Base-by-base conservation (phyloP, 305 asterid genomes). In the Fraxinus paxiana region DNA sequence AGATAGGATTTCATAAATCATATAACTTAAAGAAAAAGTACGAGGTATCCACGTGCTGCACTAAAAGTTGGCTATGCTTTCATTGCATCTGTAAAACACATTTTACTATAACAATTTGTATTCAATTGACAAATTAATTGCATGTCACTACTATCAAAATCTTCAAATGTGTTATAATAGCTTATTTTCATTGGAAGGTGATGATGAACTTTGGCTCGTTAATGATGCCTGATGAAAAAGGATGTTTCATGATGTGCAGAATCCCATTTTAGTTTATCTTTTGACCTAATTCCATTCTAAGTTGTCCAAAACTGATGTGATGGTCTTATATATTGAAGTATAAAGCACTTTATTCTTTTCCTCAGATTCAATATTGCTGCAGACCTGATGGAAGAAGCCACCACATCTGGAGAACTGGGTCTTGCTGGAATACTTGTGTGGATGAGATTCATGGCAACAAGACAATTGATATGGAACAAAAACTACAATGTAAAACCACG, bases 401-500 rank as follows among this genome's bases (percentile, higher is more conserved):
- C 85, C 78, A 85, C 82, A 83, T 90, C 88, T 76, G 98, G 99
- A 78, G 97, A 94, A 85, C 82, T 90, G 75, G 99, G 98, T 84
- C 92, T 96, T 88, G 96, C 97, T 78, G 99, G 88, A 51, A 93
- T 96, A 85, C 94, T 96, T 80, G 98, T 96, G 76, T 96, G 99
- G 99, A 96, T 94, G 99, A 91, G 99, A 88, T 96, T 81, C 87
- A 96, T 96, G 99, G 98, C 97, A 67, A 94, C 98, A n/a, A 91
- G 98, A 84, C 98, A 96, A 85, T 88, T 96, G 87, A 92, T 92
- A 78, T 96, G 98, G 99, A 96, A 96, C 90, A 94, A 94, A 88
- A 96, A 94, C 88, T 96, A 96, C 92, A 96, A 96, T 76, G 98
- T 96, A 74, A 96, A 96, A 88, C 99, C 99, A 87, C 92, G 98